Conservation (phyloP, 176 grass and related monocot species). For the Aegilops speltoides region DNA sequence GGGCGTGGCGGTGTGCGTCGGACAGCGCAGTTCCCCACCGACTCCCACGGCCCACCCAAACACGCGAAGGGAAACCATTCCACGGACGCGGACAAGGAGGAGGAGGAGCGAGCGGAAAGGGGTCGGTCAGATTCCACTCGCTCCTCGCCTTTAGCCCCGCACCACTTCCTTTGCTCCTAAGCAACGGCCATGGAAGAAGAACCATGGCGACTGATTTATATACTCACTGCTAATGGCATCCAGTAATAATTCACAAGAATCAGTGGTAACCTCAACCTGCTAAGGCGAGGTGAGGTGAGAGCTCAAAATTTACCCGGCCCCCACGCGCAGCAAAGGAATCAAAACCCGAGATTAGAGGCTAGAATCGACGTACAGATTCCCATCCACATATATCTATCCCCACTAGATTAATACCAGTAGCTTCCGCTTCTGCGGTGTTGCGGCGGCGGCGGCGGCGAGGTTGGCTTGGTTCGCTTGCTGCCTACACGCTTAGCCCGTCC, state of each 20-base stretch:
- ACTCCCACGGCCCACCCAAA: conserved; percentile 22
- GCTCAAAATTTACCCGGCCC: conserved; percentile 34
- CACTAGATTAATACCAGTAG: conserved; percentile 24
- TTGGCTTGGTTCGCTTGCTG: neutral
- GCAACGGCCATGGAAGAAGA: conserved; percentile 21
- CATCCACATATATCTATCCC: conserved; percentile 38
- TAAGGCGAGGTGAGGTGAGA: conserved; percentile 17
- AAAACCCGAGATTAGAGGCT: conserved; percentile 21
- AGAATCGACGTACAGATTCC: conserved; percentile 35
- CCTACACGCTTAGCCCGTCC: conserved; percentile 84
- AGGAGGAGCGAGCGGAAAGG: conserved; percentile 20
- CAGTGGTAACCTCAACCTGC: conserved; percentile 16
- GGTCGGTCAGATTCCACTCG: conserved; percentile 24
- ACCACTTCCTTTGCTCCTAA: conserved; percentile 44
- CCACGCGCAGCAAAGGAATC: conserved; percentile 26
- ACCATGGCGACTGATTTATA: conserved; percentile 10
- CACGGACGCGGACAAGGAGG: neutral
- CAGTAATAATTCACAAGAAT: conserved; percentile 43
- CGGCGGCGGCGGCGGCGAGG: neutral
- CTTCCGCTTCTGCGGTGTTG: neutral
- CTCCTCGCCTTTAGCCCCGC: neutral
- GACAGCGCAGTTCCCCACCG: conserved; percentile 46
- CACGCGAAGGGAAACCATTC: conserved; percentile 17
- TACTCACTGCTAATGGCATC: conserved; percentile 12
- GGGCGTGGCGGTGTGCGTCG: neutral